Conservation (phyloP, 495 filamentous ascomycete species). For the Aspergillus carlsbadensis region DNA sequence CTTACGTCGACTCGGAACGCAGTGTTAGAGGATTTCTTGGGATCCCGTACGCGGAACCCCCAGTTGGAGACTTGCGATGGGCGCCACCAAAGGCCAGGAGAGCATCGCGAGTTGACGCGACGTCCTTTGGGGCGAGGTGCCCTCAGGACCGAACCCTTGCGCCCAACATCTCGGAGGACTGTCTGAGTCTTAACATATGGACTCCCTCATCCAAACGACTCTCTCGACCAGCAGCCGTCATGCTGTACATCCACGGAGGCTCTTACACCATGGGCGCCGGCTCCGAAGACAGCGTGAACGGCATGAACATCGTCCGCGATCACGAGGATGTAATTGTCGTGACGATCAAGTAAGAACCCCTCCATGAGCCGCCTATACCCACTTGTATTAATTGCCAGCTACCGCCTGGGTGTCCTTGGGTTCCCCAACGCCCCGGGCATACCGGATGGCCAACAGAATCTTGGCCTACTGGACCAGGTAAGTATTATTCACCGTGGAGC, state of each 20-base stretch:
- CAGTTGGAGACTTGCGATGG: slow-evolving; percentile 21
- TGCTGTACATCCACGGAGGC: slow-evolving; percentile 26
- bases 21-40: slow-evolving; percentile 34
- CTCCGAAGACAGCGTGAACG: slow-evolving; percentile 38
- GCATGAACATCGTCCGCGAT: slow-evolving; percentile 31
- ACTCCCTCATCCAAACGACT: too few species aligned
- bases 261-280: slow-evolving; percentile 29
- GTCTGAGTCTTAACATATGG: slow-evolving; percentile 55
- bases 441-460: slow-evolving; percentile 22
- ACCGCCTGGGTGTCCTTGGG: slow-evolving; percentile 38
- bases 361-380: neutral
- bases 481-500: slow-evolving; percentile 10
- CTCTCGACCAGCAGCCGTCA: slow-evolving; percentile 17
- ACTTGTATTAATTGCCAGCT: slow-evolving; percentile 15
- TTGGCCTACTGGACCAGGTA: slow-evolving; percentile 36
- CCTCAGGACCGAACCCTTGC: slow-evolving; percentile 9
- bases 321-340: slow-evolving; percentile 40
- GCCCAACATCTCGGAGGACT: slow-evolving; percentile 43
- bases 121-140: slow-evolving; percentile 13
- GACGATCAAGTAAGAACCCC: slow-evolving; percentile 17
- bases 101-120: slow-evolving; percentile 9
- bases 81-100: slow-evolving; percentile 16
- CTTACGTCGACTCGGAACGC: slow-evolving; percentile 31
- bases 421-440: slow-evolving; percentile 30
- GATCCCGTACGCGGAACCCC: slow-evolving; percentile 35